Evolutionary conservation across 805 yeast genomes (phyloP).

Genomic region (Kluyveromyces aestuarii): DNA sequence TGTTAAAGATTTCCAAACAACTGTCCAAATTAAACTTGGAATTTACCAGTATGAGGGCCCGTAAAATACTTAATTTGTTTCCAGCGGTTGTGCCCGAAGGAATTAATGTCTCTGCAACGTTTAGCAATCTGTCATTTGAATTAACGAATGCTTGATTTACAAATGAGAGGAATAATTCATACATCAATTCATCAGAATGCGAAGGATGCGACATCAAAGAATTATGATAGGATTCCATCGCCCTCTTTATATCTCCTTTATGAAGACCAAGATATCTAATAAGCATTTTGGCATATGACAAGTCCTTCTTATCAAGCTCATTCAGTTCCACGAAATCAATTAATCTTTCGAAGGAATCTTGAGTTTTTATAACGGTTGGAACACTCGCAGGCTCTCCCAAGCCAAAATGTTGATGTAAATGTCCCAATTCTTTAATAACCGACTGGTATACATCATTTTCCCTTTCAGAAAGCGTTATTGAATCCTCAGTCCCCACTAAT

Average conservation of each 20-base stretch:
- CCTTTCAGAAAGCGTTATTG: slow-evolving; percentile 7
- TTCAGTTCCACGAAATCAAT: slow-evolving; percentile 24
- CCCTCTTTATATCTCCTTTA: slow-evolving; percentile 16
- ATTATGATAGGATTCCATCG: slow-evolving; percentile 32
- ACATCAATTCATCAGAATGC: slow-evolving; percentile 35
- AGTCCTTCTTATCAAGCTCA: slow-evolving; percentile 27
- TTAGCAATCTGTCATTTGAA: slow-evolving; percentile 22
- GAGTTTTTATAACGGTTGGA: not conserved
- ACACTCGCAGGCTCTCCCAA: slow-evolving; percentile 2
- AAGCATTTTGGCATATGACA: slow-evolving; percentile 13
- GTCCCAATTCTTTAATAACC: not conserved
- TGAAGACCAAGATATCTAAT: slow-evolving; percentile 15
- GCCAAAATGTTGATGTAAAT: slow-evolving; percentile 3
- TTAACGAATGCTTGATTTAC: slow-evolving; percentile 33
- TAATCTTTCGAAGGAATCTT: slow-evolving; percentile 7
- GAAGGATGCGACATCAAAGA: slow-evolving; percentile 32
- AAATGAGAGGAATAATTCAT: slow-evolving; percentile 33
- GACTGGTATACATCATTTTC: slow-evolving; percentile 8
- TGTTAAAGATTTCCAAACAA: slow-evolving; percentile 38
- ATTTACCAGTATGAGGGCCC: slow-evolving; percentile 35
- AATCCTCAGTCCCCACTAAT: slow-evolving; percentile 10
- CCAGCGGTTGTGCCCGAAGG: slow-evolving; percentile 17
- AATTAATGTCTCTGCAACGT: slow-evolving; percentile 32
- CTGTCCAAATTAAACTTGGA: slow-evolving; percentile 32
- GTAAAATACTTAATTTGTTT: slow-evolving; percentile 29